phyloP scores from a whole-genome alignment of 129 eudicot genomes.

The Dittrichia graveolens region DNA sequence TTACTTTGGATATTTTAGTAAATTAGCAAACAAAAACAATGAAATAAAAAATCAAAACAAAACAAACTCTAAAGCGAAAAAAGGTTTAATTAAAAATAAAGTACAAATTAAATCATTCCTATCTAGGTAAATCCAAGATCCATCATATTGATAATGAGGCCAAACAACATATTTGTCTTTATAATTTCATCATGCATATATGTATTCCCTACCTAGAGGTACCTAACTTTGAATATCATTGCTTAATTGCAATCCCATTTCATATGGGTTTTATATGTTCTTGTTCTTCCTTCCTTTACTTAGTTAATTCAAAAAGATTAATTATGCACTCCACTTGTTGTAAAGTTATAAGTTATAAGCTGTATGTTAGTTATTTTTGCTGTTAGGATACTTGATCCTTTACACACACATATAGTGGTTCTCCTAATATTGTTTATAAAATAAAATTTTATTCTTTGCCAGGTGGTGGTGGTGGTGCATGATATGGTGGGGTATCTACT shows the following conservation, averaged over 20 bases:
- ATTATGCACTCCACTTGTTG: constrained; percentile 4
- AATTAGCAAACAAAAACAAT: too few species aligned
- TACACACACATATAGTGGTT: not conserved
- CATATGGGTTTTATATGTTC: not conserved
- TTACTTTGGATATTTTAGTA: too few species aligned
- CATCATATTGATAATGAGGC: not conserved
- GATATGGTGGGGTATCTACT: constrained; percentile 29
- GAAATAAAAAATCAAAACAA: too few species aligned
- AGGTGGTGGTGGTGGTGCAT: not conserved
- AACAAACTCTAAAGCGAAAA: too few species aligned
- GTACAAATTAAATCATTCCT: too few species aligned
- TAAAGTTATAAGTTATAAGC: not conserved
- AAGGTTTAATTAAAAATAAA: too few species aligned
- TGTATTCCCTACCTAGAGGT: constrained; percentile 11
- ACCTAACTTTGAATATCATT: constrained; percentile 2
- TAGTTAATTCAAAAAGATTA: not conserved
- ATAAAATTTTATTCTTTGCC: not conserved
- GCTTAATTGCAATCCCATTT: not conserved
- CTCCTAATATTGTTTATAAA: not conserved
- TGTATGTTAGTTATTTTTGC: not conserved
- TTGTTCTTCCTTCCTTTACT: not conserved
- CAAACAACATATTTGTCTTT: not conserved
- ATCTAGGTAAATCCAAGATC: too few species aligned
- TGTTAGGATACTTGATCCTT: not conserved
- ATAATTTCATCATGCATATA: too few species aligned